Conservation (phyloP, 2,329 filamentous ascomycete species). For the Fusarium cyanostomum region DNA sequence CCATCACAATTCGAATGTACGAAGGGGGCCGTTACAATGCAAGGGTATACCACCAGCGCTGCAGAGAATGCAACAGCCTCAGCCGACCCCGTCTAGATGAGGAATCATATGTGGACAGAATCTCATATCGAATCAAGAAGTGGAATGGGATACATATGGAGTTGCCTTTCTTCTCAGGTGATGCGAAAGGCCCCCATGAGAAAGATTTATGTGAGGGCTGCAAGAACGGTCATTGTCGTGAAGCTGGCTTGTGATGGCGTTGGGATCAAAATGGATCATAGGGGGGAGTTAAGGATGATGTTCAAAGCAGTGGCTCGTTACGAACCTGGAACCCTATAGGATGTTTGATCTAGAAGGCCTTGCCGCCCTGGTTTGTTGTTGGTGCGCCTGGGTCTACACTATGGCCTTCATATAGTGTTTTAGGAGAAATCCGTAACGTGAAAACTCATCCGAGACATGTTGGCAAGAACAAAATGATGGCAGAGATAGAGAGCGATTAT, state of each 20-base stretch:
- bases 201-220: constrained; percentile 49
- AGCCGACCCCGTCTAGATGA: constrained; percentile 42
- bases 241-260: neutral
- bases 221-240: constrained; percentile 44
- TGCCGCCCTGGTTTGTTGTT: too few relatives aligned
- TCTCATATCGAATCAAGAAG: constrained; percentile 50
- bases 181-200: constrained; percentile 37
- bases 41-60: constrained; percentile 50
- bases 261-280: too few relatives aligned
- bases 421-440: too few relatives aligned
- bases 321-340: too few relatives aligned
- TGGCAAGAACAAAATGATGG: too few relatives aligned
- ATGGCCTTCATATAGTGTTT: too few relatives aligned
- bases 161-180: neutral
- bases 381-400: too few relatives aligned
- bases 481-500: too few relatives aligned
- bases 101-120: constrained; percentile 46
- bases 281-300: too few relatives aligned
- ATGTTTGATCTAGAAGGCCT: too few relatives aligned
- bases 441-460: too few relatives aligned
- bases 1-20: constrained; percentile 49
- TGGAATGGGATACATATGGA: constrained; percentile 46
- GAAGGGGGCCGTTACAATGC: constrained; percentile 46
- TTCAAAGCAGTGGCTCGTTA: too few relatives aligned
- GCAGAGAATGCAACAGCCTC: constrained; percentile 43